A percentile compares a stretch with the other conserved stretches of the same genome.
phyloP scores from a whole-genome alignment of 179 eudicot species.

The Nepenthes alata region DNA sequence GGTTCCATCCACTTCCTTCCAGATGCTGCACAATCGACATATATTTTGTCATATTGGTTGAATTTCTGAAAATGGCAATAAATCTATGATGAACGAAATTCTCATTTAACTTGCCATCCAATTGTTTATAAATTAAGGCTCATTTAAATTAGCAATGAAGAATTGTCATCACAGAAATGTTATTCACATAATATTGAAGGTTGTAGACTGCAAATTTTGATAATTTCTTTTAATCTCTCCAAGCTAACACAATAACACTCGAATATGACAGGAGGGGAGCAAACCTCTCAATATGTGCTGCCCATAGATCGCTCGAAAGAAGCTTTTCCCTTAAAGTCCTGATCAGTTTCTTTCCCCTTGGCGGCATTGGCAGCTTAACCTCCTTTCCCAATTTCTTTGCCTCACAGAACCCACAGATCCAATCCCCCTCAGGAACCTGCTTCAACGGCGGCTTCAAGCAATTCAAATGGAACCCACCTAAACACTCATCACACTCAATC shows the following conservation, averaged over 20 bases:
- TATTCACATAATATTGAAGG: too few relatives aligned
- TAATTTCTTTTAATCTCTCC: too few relatives aligned
- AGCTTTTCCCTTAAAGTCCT: constrained; percentile 81
- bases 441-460: constrained; percentile 83
- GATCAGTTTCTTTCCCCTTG: constrained; percentile 57
- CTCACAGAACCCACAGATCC: constrained; percentile 78
- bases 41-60: neutral
- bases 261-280: neutral
- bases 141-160: too few relatives aligned
- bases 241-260: too few relatives aligned
- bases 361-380: constrained; percentile 48
- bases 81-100: neutral
- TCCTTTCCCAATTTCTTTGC: constrained; percentile 45
- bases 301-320: constrained; percentile 82
- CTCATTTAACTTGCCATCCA: too few relatives aligned
- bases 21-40: constrained; percentile 38
- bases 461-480: constrained; percentile 87
- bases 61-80: neutral
- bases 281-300: constrained; percentile 68
- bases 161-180: too few relatives aligned
- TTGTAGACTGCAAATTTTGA: too few relatives aligned
- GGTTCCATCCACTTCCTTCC: constrained; percentile 89
- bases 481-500: constrained; percentile 94
- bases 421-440: constrained; percentile 85
- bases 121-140: too few relatives aligned